These are phyloP conservation scores for Bromus sterilis DNA, from an alignment of 176 grass and related monocot species.

Conservation along the genomic window DNA sequence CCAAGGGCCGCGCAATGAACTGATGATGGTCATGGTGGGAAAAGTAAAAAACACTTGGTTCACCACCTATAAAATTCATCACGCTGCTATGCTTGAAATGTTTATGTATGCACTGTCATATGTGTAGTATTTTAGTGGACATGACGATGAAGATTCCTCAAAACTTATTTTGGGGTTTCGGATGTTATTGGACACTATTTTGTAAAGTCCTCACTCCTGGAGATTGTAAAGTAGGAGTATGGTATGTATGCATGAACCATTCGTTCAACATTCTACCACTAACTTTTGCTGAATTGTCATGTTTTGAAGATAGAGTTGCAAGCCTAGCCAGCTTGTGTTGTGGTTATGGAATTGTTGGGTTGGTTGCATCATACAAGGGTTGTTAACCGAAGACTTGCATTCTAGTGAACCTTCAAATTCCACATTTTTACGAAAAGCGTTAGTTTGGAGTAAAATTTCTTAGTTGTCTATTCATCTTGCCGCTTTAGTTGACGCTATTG, in stretches of 20 bases:
- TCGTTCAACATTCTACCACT: too few species aligned
- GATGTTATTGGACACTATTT: neutral
- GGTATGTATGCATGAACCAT: neutral
- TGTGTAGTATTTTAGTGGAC: neutral
- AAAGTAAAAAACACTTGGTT: neutral
- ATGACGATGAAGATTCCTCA: neutral
- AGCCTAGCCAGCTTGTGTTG: neutral
- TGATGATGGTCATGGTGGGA: neutral
- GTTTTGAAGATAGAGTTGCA: neutral
- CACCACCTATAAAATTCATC: neutral
- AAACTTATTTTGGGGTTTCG: neutral
- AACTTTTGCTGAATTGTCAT: neutral
- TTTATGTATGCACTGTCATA: neutral
- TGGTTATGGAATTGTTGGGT: neutral
- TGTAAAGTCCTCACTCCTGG: neutral
- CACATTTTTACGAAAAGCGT: neutral
- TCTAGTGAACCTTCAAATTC: neutral
- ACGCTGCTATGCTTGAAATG: neutral
- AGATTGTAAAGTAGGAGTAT: neutral
- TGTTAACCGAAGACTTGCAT: neutral
- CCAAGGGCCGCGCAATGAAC: conserved; percentile 44
- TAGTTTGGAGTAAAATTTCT: neutral
- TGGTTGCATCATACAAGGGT: neutral
- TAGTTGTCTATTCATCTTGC: neutral
- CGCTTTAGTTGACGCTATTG: too few species aligned